Base-by-base conservation (phyloP, 768 basidiomycete species). In the Tylopilus felleus region DNA sequence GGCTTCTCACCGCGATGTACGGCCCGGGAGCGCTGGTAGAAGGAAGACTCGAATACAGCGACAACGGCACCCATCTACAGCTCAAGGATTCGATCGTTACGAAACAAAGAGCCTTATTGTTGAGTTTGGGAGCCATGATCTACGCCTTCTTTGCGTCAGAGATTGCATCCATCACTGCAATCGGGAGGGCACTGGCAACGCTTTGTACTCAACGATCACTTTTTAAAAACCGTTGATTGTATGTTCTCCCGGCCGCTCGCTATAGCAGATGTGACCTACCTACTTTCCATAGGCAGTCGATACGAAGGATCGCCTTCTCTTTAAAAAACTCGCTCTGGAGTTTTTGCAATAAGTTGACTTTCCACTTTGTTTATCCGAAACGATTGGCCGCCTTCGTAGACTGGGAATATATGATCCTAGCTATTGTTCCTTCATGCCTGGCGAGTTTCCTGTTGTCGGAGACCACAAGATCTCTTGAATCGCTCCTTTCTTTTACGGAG, bases 211-310 rank as follows among this genome's bases (percentile, higher is more conserved):
- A 57, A 60, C 1, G 47, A 57, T n/a, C 38, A 54, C 35, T 42
- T 57, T 40, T 55, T 65, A 9, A 52, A 48, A 22, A 45, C 61
- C 7, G 56, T 72, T 47, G 8, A 42, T 10, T 74, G 70, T 70
- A 22, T 36, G 64, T 57, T 28, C 31, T 51, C 45, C n/a, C 22
- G 13, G 5, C 17, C 2, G 43, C 33, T 36, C 16, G 16, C 39
- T 49, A 14, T 13, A 2, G 12, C 19, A 49, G 38, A 44, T 13
- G 10, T 25, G 27, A 21, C 33, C 9, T 21, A 45, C 39, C 10
- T 38, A 17, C 4, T 28, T 19, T 28, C 17, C 43, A 40, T 9
- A 60, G 57, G 54, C 47, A 39, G 19, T 35, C 38, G 38, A 17
- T 53, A 56, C 27, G 47, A 62, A 49, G 61, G 29, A 48, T 40